These are phyloP conservation scores for Takakia lepidozioides DNA, from an alignment of 225 moss, liverwort and hornwort genomes.

Conservation along the genomic window DNA sequence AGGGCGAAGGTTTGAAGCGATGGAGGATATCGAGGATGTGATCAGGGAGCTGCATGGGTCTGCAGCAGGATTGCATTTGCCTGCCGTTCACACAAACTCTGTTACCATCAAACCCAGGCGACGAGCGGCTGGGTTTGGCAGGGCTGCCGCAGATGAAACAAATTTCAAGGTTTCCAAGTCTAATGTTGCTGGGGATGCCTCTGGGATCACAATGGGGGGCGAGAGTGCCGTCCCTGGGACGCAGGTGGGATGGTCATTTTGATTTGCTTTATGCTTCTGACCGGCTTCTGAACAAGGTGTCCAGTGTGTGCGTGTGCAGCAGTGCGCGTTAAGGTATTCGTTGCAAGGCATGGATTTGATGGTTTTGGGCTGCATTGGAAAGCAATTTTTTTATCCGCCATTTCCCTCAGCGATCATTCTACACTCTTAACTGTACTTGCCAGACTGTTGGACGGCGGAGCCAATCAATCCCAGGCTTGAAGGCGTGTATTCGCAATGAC, in stretches of 20 bases:
- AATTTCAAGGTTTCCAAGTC: neutral
- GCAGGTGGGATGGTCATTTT: slow-evolving; percentile 34
- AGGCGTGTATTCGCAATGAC: too few relatives aligned
- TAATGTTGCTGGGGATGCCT: slow-evolving; percentile 9
- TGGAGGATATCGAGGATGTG: slow-evolving; percentile 85
- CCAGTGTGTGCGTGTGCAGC: neutral
- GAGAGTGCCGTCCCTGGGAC: slow-evolving; percentile 43
- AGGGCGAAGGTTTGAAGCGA: too few relatives aligned
- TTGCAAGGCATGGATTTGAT: neutral
- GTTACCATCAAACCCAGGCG: slow-evolving; percentile 28
- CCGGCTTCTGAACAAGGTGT: too few relatives aligned
- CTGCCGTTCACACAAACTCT: slow-evolving; percentile 19
- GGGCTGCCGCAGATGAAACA: neutral
- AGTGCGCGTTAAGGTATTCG: neutral
- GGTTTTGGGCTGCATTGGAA: slow-evolving; percentile 8
- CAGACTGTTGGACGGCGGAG: too few relatives aligned
- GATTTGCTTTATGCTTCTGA: neutral
- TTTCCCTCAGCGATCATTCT: neutral
- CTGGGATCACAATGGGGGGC: slow-evolving; percentile 3
- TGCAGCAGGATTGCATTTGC: slow-evolving; percentile 43
- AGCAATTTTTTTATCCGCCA: neutral
- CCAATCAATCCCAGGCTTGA: too few relatives aligned
- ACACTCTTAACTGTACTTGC: neutral
- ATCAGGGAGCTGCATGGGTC: slow-evolving; percentile 16
- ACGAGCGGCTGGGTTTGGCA: slow-evolving; percentile 7